phyloP scores from a whole-genome alignment of 345 rosid species.

The Turritis glabra region DNA sequence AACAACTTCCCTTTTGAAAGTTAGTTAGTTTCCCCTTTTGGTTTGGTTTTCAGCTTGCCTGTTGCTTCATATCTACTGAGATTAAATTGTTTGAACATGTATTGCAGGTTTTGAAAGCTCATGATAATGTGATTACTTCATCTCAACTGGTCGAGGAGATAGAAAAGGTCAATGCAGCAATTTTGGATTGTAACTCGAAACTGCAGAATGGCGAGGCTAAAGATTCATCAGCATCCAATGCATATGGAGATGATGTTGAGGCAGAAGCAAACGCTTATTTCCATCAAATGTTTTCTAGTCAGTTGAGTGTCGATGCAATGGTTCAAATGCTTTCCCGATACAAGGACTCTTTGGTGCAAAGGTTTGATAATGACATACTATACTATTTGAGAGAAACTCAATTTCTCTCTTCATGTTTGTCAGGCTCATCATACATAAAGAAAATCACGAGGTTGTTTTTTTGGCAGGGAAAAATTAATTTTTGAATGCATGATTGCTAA shows the following conservation, averaged over 20 bases:
- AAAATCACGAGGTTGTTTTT: not conserved
- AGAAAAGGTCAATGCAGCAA: conserved; percentile 59
- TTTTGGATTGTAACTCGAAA: conserved; percentile 54
- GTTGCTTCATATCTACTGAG: not conserved
- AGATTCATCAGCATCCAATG: conserved; percentile 66
- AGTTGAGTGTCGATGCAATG: conserved; percentile 80
- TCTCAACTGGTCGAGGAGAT: conserved; percentile 68
- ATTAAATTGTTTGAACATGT: conserved; percentile 9
- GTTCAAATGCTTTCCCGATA: conserved; percentile 93
- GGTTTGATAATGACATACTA: conserved; percentile 45
- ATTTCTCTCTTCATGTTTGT: conserved; percentile 1
- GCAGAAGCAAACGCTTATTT: conserved; percentile 91
- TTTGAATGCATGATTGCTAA: conserved; percentile 96
- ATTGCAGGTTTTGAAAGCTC: conserved; percentile 68
- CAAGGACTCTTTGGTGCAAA: conserved; percentile 76
- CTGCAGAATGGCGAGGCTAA: conserved; percentile 73
- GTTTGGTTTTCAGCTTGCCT: not conserved
- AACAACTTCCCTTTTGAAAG: conserved; percentile 69
- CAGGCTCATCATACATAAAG: not conserved
- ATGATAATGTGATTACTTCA: conserved; percentile 48
- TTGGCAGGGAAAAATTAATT: conserved; percentile 80
- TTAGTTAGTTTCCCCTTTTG: conserved; percentile 31
- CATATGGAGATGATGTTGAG: conserved; percentile 82
- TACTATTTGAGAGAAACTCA: not conserved
- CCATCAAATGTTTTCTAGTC: conserved; percentile 93